Evolutionary conservation across 176 grass and related monocot genomes (phyloP).

Genomic region (Oryza officinalis): DNA sequence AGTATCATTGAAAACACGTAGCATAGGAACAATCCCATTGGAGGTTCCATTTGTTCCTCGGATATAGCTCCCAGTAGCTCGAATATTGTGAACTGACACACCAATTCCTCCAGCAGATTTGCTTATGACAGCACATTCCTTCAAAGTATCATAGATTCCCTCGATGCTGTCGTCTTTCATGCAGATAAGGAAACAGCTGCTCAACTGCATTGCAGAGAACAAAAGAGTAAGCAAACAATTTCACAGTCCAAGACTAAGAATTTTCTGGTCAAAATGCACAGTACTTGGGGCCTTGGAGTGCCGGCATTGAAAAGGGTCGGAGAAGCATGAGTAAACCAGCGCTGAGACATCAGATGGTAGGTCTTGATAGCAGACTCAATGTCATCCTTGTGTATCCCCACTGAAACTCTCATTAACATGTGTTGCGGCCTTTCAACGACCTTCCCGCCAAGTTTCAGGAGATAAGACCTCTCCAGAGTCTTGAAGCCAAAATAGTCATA

Average conservation of each 20-base stretch:
- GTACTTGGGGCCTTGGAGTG: constrained; percentile 85
- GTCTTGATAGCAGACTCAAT: constrained; percentile 77
- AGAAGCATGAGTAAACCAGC: constrained; percentile 97
- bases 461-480: constrained; percentile 93
- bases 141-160: constrained; percentile 95
- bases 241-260: background rate
- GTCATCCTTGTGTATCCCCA: constrained; percentile 96
- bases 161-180: constrained; percentile 99
- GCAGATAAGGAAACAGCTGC: constrained; percentile 95
- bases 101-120: constrained; percentile 98
- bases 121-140: constrained; percentile 93
- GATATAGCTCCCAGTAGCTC: constrained; percentile 86
- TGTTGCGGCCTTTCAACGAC: constrained; percentile 84
- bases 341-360: constrained; percentile 93
- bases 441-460: constrained; percentile 69
- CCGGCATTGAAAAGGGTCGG: constrained; percentile 93
- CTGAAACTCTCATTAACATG: constrained; percentile 97
- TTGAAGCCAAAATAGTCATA: constrained; percentile 99
- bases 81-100: constrained; percentile 86
- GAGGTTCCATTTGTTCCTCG: constrained; percentile 90
- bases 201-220: constrained; percentile 54
- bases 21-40: constrained; percentile 96
- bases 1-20: constrained; percentile 93
- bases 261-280: background rate
- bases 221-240: constrained; percentile 19